Percentiles rank a stretch among this genome's conserved stretches.
These are phyloP conservation scores for Metarhizium anisopliae DNA, from an alignment of 2,329 filamentous ascomycete genomes.

Conservation along the genomic window DNA sequence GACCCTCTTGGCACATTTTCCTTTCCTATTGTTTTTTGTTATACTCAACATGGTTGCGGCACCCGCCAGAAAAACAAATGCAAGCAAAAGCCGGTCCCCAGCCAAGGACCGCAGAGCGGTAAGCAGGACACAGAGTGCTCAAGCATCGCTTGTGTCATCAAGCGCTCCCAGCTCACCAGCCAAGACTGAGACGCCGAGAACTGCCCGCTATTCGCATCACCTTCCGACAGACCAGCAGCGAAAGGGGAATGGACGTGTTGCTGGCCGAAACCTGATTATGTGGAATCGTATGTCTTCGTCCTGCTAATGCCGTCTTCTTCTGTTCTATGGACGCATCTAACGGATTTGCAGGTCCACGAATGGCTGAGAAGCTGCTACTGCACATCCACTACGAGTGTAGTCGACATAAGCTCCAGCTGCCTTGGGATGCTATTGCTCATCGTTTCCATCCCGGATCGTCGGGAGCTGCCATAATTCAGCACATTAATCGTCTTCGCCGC, in stretches of 20 bases:
- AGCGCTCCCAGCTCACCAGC: constrained; percentile 2
- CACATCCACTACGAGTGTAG: constrained; percentile 30
- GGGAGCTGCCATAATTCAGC: constrained; percentile 28
- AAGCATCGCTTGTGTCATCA: constrained; percentile 3
- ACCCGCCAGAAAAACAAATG: constrained; percentile 4
- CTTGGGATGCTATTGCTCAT: constrained; percentile 31
- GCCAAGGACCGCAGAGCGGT: constrained; percentile 6
- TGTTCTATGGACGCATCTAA: neutral
- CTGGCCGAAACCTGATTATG: constrained; percentile 29
- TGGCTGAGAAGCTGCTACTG: constrained; percentile 35
- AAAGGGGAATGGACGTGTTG: constrained; percentile 18
- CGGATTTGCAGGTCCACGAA: constrained; percentile 29
- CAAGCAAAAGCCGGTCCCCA: constrained; percentile 12
- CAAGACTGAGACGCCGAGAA: constrained; percentile 7
- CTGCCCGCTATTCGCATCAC: constrained; percentile 14
- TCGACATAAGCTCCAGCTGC: constrained; percentile 22
- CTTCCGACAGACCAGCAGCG: constrained; percentile 17
- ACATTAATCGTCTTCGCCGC: constrained; percentile 25
- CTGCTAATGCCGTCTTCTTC: neutral
- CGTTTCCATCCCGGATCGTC: constrained; percentile 32
- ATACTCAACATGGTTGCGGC: constrained; percentile 6
- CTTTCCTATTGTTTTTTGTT: neutral
- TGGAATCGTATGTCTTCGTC: constrained; percentile 30
- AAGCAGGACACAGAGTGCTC: constrained; percentile 7
- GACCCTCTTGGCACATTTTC: neutral